Evolutionary conservation across 805 yeast species (phyloP).

Genomic region (Saturnispora saitoi): DNA sequence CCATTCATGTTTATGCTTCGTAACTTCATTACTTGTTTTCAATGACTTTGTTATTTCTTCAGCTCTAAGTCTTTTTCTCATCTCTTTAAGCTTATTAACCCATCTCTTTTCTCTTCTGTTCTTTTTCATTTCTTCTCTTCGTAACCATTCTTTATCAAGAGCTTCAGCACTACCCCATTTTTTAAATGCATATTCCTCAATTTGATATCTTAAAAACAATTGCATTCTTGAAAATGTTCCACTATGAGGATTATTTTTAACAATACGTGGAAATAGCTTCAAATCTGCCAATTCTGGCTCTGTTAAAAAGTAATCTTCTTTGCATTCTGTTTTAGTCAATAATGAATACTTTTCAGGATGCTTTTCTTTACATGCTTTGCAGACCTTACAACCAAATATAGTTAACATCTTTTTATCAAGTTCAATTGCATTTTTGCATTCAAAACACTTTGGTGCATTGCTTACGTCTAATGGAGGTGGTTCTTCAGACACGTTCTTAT

Average conservation of each 20-base stretch:
- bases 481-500: conserved; percentile 20
- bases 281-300: conserved; percentile 84
- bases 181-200: conserved; percentile 86
- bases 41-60: conserved; percentile 73
- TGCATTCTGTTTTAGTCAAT: conserved; percentile 90
- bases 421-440: conserved; percentile 67
- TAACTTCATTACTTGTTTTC: conserved; percentile 42
- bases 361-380: conserved; percentile 64
- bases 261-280: conserved; percentile 61
- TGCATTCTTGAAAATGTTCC: conserved; percentile 88
- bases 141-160: conserved; percentile 85
- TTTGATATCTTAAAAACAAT: conserved; percentile 78
- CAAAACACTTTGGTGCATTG: conserved; percentile 73
- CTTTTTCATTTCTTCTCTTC: conserved; percentile 65
- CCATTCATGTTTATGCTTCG: conserved; percentile 71
- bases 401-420: conserved; percentile 64
- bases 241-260: conserved; percentile 91
- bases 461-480: conserved; percentile 62
- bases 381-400: conserved; percentile 68
- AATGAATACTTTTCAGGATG: conserved; percentile 84
- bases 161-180: conserved; percentile 93
- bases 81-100: conserved; percentile 68
- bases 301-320: conserved; percentile 84
- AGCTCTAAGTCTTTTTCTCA: conserved; percentile 88
- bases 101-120: conserved; percentile 72